Base-by-base conservation (phyloP, 108 stramenopile species). In the Cyclostephanos tholiformis region DNA sequence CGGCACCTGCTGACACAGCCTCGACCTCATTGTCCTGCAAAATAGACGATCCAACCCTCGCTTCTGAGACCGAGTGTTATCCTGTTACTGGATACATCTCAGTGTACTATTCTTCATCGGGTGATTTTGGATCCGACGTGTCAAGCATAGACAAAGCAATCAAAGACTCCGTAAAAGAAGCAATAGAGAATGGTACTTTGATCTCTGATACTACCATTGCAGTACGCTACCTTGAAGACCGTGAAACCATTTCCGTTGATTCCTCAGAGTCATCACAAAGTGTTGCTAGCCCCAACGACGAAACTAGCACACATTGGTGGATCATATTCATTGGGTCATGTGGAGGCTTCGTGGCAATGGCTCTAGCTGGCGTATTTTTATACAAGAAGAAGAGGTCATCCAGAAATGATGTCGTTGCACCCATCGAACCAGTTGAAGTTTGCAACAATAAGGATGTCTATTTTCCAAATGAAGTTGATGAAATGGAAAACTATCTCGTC, bases 161-260 rank as follows among this genome's bases (percentile, higher is more conserved):
- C 25, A 59, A 43, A 43, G 27, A 17, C 43, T 65, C 66, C 0
- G 66, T 75, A 6, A 67, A 67, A 60, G 61, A 36, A 7, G 59
- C 53, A 3, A 75, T 75, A 59, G 74, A 75, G 25, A 36, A 48
- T 8, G 67, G 56, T 49, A 66, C 61, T 17, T 65, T 65, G 23
- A 59, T 67, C 25, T 65, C 73, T 56, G 73, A 74, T n/a, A n/a
- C n/a, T 48, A 65, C 73, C 11, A 57, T 41, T 10, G 64, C 73
- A 29, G 64, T 48, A 9, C 67, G 51, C 27, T 75, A 67, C 58
- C 56, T 75, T 35, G 74, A 66, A 29, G 74, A 67, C 46, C 74
- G 74, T 22, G 65, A 74, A 43, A 22, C 27, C 0, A 46, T 58
- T 41, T 27, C 9, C 1, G 43, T 65, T 55, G 60, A 60, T 16